These are phyloP conservation scores for Fusarium metavorans DNA, from an alignment of 2,329 filamentous ascomycete species.

Conservation along the genomic window DNA sequence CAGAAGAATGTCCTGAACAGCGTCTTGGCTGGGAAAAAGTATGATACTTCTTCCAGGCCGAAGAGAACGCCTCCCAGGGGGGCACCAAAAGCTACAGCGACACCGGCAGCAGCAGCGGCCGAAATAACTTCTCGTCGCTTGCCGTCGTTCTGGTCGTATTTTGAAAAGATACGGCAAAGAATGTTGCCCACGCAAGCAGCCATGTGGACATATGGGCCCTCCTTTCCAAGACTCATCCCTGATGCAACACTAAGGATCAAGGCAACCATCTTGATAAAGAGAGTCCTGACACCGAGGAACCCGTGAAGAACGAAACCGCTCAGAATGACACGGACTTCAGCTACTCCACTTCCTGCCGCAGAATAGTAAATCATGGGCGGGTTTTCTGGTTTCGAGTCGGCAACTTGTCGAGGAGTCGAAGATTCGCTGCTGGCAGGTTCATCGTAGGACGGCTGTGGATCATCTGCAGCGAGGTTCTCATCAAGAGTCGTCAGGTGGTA, in stretches of 20 bases:
- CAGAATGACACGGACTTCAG: slow-evolving; percentile 97
- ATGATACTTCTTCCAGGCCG: slow-evolving; percentile 93
- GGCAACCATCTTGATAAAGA: slow-evolving; percentile 85
- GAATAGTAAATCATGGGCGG: slow-evolving; percentile 94
- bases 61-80: slow-evolving; percentile 90
- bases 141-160: slow-evolving; percentile 94
- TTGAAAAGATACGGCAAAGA: slow-evolving; percentile 89
- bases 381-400: slow-evolving; percentile 50
- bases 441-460: slow-evolving; percentile 51
- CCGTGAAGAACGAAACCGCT: slow-evolving; percentile 97
- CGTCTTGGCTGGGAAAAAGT: slow-evolving; percentile 98
- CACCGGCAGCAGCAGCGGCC: slow-evolving; percentile 89
- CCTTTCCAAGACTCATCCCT: slow-evolving; percentile 93
- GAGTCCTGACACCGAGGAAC: slow-evolving; percentile 88
- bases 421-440: slow-evolving; percentile 59
- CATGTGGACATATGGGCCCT: slow-evolving; percentile 97
- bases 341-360: slow-evolving; percentile 94
- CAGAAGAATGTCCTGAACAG: slow-evolving; percentile 98
- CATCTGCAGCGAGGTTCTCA: slow-evolving; percentile 85
- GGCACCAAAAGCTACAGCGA: slow-evolving; percentile 94
- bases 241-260: slow-evolving; percentile 91
- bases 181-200: slow-evolving; percentile 96
- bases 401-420: slow-evolving; percentile 56
- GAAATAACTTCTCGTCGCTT: slow-evolving; percentile 96
- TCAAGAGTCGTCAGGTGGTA: slow-evolving; percentile 90